A percentile compares a stretch with the other conserved stretches of the same genome.
phyloP scores from a whole-genome alignment of 495 filamentous ascomycete genomes.

The Podospora conica region DNA sequence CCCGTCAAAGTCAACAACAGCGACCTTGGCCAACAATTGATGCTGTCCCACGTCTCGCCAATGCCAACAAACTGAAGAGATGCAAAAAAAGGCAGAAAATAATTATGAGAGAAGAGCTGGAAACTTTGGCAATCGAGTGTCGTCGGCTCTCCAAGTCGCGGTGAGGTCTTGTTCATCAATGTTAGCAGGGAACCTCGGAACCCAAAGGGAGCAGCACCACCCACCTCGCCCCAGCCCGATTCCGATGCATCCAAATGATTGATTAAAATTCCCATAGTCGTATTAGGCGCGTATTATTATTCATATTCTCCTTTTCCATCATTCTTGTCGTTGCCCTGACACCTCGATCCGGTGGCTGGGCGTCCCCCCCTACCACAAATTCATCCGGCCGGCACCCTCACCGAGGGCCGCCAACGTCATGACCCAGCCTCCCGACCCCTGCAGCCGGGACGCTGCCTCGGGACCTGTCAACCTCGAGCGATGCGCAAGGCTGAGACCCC shows the following conservation, averaged over 20 bases:
- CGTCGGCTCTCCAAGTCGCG: background rate
- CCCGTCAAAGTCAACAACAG: background rate
- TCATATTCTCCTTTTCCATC: background rate
- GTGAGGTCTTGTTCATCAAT: background rate
- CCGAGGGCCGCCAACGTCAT: conserved; percentile 1
- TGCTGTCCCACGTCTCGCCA: background rate
- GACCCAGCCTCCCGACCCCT: conserved; percentile 7
- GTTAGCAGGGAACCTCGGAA: background rate
- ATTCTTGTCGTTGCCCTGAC: background rate
- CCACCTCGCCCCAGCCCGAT: background rate
- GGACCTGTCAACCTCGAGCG: background rate
- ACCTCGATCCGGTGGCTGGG: conserved; percentile 1
- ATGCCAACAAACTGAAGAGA: background rate
- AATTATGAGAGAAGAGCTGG: background rate
- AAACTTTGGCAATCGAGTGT: background rate
- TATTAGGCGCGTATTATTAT: background rate
- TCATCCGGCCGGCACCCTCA: conserved; percentile 14
- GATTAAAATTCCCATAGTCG: background rate
- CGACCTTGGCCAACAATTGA: background rate
- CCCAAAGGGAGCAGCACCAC: background rate
- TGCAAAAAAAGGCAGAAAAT: background rate
- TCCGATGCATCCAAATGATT: background rate
- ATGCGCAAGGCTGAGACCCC: background rate
- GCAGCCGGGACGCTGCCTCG: conserved; percentile 1
- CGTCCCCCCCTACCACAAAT: conserved; percentile 18